These are phyloP conservation scores for Filosporella fistucella DNA, from an alignment of 495 filamentous ascomycete genomes.

Conservation along the genomic window DNA sequence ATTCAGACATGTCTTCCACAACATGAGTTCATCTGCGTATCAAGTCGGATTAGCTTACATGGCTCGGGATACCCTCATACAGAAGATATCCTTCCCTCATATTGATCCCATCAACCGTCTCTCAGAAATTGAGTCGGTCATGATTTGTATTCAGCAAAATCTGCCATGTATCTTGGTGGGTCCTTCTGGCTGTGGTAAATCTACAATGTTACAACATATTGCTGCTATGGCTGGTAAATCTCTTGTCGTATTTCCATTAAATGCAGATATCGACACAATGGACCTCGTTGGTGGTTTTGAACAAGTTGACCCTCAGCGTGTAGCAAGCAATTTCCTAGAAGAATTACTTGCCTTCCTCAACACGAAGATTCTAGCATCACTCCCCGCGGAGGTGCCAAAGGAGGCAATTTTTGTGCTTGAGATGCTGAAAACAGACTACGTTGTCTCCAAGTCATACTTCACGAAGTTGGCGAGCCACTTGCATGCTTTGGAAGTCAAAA, in stretches of 20 bases:
- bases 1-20: conserved; percentile 42
- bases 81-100: conserved; percentile 47
- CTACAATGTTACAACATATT: conserved; percentile 69
- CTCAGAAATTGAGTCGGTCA: conserved; percentile 72
- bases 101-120: conserved; percentile 57
- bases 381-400: conserved; percentile 38
- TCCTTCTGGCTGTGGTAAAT: conserved; percentile 82
- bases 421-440: conserved; percentile 24
- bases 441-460: conserved; percentile 22
- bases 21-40: conserved; percentile 59
- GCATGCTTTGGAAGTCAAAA: conserved; percentile 5
- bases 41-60: conserved; percentile 80
- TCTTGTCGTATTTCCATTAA: conserved; percentile 75
- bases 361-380: conserved; percentile 42
- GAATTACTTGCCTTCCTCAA: conserved; percentile 53
- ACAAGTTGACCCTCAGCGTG: conserved; percentile 77
- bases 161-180: conserved; percentile 90
- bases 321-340: conserved; percentile 48
- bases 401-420: conserved; percentile 39
- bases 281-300: conserved; percentile 96
- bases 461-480: conserved; percentile 7
- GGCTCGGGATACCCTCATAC: conserved; percentile 49
- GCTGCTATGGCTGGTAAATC: conserved; percentile 69
- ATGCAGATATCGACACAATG: conserved; percentile 92
- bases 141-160: conserved; percentile 79